A percentile compares a stretch with the other conserved stretches of the same genome.
These are phyloP conservation scores for Pistacia atlantica DNA, from an alignment of 345 rosid species.

Conservation along the genomic window DNA sequence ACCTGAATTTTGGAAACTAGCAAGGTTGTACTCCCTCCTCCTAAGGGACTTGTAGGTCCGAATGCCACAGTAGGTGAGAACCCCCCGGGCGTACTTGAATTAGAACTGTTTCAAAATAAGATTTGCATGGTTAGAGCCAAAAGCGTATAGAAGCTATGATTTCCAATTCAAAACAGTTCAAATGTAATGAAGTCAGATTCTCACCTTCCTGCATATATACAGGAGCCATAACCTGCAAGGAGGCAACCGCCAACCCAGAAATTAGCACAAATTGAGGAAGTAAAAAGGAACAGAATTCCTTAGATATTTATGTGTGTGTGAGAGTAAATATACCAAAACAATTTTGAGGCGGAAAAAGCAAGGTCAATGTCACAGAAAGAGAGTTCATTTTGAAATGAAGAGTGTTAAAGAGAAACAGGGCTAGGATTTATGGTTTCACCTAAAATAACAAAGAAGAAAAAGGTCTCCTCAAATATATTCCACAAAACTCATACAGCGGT, in stretches of 20 bases:
- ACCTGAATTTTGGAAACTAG: slow-evolving; percentile 28
- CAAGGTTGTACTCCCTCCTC: slow-evolving; percentile 47
- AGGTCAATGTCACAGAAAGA: no score
- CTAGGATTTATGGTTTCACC: neutral
- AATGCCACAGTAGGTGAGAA: slow-evolving; percentile 51
- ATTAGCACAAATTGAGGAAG: slow-evolving; percentile 3
- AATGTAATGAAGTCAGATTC: slow-evolving; percentile 12
- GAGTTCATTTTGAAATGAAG: neutral
- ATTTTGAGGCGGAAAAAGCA: no score
- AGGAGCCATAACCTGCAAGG: slow-evolving; percentile 72
- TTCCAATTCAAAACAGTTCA: neutral
- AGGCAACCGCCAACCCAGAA: neutral
- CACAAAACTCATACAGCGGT: neutral
- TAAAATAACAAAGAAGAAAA: neutral
- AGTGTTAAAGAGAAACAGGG: neutral
- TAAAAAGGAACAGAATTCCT: neutral
- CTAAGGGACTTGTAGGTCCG: slow-evolving; percentile 65
- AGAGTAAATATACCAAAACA: no score
- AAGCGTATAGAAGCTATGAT: neutral
- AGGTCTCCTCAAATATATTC: neutral
- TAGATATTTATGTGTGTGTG: no score
- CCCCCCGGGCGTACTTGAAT: slow-evolving; percentile 41
- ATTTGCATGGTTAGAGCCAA: slow-evolving; percentile 8
- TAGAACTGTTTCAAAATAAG: slow-evolving; percentile 43
- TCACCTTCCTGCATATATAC: slow-evolving; percentile 84